phyloP scores from a whole-genome alignment of 2,329 filamentous ascomycete genomes.

The Teratosphaeria zuluensis region DNA sequence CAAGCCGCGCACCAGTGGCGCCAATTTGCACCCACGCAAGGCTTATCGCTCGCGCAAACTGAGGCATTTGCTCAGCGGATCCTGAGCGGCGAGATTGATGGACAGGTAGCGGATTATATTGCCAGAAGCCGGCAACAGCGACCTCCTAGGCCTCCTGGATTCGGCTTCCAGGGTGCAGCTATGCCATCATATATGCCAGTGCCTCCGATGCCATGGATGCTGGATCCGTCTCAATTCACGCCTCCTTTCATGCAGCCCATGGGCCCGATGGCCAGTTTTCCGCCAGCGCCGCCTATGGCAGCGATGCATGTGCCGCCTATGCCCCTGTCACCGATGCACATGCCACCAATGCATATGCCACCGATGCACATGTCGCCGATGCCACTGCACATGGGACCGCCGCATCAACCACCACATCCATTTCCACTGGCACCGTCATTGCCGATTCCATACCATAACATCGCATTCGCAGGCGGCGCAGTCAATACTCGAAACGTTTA shows the following conservation, averaged over 20 bases:
- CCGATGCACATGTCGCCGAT: neutral
- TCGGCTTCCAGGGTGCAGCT: neutral
- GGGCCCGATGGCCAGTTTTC: neutral
- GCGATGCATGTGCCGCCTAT: too few relatives aligned
- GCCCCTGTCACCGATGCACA: too few relatives aligned
- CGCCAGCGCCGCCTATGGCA: neutral
- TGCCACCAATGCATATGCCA: neutral
- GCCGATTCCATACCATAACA: neutral
- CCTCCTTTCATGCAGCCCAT: neutral
- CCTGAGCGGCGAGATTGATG: neutral
- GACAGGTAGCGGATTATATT: neutral
- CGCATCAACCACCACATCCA: neutral
- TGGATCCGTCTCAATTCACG: neutral
- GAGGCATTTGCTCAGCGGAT: neutral
- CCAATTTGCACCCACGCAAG: neutral
- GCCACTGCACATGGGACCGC: too few relatives aligned
- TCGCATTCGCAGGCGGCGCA: neutral
- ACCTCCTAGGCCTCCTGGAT: neutral
- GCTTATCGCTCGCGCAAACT: neutral
- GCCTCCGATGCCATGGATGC: neutral
- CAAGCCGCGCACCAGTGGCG: neutral
- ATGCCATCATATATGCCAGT: neutral
- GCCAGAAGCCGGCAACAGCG: neutral
- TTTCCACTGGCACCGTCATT: neutral
- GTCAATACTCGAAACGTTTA: neutral